Evolutionary conservation across 164 flowering plant species (phyloP).

Genomic region (Hamamelis virginiana): DNA sequence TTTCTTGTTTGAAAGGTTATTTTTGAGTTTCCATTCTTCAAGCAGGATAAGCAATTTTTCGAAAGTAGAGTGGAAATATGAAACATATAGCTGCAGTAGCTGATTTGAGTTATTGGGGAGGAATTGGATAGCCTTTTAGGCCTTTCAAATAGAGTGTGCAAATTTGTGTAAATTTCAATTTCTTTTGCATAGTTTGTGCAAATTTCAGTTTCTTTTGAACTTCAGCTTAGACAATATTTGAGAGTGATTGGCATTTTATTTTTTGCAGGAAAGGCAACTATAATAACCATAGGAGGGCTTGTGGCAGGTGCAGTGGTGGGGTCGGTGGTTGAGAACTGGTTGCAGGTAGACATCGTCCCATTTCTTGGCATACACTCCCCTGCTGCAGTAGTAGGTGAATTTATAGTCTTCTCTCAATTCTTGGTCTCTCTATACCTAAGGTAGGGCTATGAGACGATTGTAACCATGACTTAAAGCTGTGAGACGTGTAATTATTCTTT

Average conservation of each 20-base stretch:
- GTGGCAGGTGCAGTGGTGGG: conserved; percentile 92
- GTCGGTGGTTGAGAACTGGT: conserved; percentile 84
- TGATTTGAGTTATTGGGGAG: too few relatives aligned
- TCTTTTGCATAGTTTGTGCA: too few relatives aligned
- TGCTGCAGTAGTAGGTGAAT: conserved; percentile 79
- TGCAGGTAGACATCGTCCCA: conserved; percentile 95
- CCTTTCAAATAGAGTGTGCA: too few relatives aligned
- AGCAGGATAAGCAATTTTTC: too few relatives aligned
- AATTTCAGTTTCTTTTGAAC: not conserved
- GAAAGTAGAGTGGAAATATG: too few relatives aligned
- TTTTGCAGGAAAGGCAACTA: conserved; percentile 77
- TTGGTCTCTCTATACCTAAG: conserved; percentile 78
- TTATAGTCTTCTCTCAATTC: conserved; percentile 78
- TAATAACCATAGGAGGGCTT: conserved; percentile 83
- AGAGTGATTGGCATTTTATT: not conserved
- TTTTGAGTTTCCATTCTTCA: too few relatives aligned
- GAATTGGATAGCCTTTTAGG: too few relatives aligned
- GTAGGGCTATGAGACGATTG: conserved; percentile 29
- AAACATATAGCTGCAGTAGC: too few relatives aligned
- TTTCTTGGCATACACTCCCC: conserved; percentile 84
- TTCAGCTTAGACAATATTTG: not conserved
- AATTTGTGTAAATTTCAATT: too few relatives aligned
- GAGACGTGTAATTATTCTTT: conserved; percentile 31
- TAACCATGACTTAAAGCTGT: conserved; percentile 15
- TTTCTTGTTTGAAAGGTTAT: too few relatives aligned